These are phyloP conservation scores for Glycine latifolia DNA, from an alignment of 306 rosid species.

Conservation along the genomic window DNA sequence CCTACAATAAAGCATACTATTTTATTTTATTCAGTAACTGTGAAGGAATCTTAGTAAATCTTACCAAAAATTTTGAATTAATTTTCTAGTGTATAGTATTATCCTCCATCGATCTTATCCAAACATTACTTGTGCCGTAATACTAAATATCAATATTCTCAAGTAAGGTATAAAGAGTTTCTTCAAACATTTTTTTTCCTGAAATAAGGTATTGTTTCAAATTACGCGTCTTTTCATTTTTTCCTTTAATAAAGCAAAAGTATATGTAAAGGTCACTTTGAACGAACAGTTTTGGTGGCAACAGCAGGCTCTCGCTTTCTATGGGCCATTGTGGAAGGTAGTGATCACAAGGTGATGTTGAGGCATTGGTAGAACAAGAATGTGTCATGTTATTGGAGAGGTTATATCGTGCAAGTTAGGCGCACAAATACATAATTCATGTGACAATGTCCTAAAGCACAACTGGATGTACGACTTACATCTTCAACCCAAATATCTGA, in stretches of 20 bases:
- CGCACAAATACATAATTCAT: constrained; percentile 29
- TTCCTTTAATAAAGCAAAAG: not conserved
- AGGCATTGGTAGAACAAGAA: constrained; percentile 41
- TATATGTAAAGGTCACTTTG: constrained; percentile 27
- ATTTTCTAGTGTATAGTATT: not conserved
- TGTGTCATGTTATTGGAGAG: constrained; percentile 41
- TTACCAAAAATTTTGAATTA: not conserved
- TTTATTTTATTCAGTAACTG: not conserved
- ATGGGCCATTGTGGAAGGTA: constrained; percentile 38
- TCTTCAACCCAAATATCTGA: constrained; percentile 39
- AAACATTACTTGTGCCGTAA: not conserved
- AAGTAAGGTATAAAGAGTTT: not conserved
- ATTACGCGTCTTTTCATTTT: not conserved
- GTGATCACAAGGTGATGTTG: constrained; percentile 27
- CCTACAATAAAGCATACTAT: not conserved
- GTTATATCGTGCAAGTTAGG: constrained; percentile 47
- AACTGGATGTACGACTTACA: constrained; percentile 21
- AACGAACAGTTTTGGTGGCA: constrained; percentile 39
- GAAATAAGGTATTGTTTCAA: too few relatives aligned
- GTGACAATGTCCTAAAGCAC: constrained; percentile 43
- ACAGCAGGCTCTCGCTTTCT: constrained; percentile 35
- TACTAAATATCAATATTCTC: not conserved
- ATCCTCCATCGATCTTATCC: not conserved
- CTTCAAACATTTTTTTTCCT: not conserved
- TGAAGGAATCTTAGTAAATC: not conserved